These are phyloP conservation scores for Paratinospora sagittata DNA, from an alignment of 164 flowering plant genomes.

Conservation along the genomic window DNA sequence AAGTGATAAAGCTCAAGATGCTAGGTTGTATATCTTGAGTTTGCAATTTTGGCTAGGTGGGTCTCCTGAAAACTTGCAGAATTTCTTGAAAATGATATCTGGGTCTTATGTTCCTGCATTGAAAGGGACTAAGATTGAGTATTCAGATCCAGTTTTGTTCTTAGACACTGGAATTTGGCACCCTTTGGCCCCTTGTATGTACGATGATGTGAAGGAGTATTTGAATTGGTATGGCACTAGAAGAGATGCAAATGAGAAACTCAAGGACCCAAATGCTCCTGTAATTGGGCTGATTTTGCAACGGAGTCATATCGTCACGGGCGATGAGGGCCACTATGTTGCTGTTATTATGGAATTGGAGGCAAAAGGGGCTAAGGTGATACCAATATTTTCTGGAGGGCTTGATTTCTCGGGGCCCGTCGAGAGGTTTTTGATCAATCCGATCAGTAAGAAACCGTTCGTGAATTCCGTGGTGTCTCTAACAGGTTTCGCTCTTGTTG, in stretches of 20 bases:
- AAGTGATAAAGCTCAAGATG: slow-evolving; percentile 98
- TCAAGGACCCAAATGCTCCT: slow-evolving; percentile 65
- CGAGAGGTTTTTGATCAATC: slow-evolving; percentile 72
- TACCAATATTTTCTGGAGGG: slow-evolving; percentile 94
- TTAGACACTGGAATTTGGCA: slow-evolving; percentile 96
- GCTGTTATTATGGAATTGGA: slow-evolving; percentile 99
- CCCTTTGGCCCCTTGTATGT: slow-evolving; percentile 97
- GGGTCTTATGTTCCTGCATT: slow-evolving; percentile 92
- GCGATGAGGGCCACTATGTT: slow-evolving; percentile 95
- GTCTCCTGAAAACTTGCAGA: slow-evolving; percentile 86
- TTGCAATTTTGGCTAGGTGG: slow-evolving; percentile 99
- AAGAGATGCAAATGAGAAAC: slow-evolving; percentile 74
- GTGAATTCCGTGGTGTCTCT: slow-evolving; percentile 74
- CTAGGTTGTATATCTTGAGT: slow-evolving; percentile 84
- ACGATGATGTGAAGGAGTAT: slow-evolving; percentile 96
- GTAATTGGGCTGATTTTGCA: slow-evolving; percentile 73
- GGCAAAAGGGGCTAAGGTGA: slow-evolving; percentile 88
- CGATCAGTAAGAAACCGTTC: slow-evolving; percentile 71
- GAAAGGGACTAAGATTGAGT: slow-evolving; percentile 64
- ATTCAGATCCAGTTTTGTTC: slow-evolving; percentile 90
- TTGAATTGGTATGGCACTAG: slow-evolving; percentile 95
- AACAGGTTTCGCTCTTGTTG: slow-evolving; percentile 96
- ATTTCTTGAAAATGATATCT: slow-evolving; percentile 90
- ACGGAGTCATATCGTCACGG: slow-evolving; percentile 95
- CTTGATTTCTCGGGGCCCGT: slow-evolving; percentile 95